Evolutionary conservation across 495 filamentous ascomycete genomes (phyloP).

Genomic region (Daldinia concentrica): DNA sequence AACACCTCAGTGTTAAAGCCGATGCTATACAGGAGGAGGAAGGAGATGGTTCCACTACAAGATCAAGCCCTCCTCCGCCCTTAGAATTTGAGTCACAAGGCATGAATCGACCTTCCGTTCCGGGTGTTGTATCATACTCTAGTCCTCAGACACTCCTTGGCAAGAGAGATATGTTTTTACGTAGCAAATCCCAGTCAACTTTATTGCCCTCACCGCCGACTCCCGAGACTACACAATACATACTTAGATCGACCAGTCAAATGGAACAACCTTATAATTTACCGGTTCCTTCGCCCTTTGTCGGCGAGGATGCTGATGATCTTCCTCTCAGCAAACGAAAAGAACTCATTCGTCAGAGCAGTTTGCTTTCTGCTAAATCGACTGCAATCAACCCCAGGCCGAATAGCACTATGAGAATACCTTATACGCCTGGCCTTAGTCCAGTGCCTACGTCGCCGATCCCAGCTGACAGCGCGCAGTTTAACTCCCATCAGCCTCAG

Average conservation of each 20-base stretch:
- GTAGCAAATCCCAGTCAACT: slow-evolving; percentile 58
- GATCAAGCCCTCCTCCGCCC: slow-evolving; percentile 27
- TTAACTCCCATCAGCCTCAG: slow-evolving; percentile 67
- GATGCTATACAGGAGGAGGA: slow-evolving; percentile 31
- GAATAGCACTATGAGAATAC: slow-evolving; percentile 38
- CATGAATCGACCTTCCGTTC: slow-evolving; percentile 40
- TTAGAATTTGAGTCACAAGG: slow-evolving; percentile 29
- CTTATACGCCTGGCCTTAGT: slow-evolving; percentile 22
- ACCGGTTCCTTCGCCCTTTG: slow-evolving; percentile 28
- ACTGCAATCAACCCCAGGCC: slow-evolving; percentile 19
- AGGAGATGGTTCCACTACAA: slow-evolving; percentile 10
- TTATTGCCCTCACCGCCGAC: slow-evolving; percentile 35
- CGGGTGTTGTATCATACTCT: slow-evolving; percentile 49
- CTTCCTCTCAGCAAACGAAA: slow-evolving; percentile 78
- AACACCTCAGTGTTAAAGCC: slow-evolving; percentile 29
- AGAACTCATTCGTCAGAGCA: slow-evolving; percentile 60
- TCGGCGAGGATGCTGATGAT: slow-evolving; percentile 63
- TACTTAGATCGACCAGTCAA: slow-evolving; percentile 47
- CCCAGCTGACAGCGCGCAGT: slow-evolving; percentile 48
- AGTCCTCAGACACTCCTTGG: slow-evolving; percentile 67
- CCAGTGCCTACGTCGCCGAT: slow-evolving; percentile 18
- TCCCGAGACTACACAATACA: slow-evolving; percentile 32
- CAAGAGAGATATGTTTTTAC: slow-evolving; percentile 67
- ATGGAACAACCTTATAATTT: slow-evolving; percentile 48
- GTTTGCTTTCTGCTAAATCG: slow-evolving; percentile 38